Percentiles rank a stretch among this genome's conserved stretches.
These are phyloP conservation scores for Xerocomellus chrysenteron DNA, from an alignment of 768 basidiomycete species.

Conservation along the genomic window DNA sequence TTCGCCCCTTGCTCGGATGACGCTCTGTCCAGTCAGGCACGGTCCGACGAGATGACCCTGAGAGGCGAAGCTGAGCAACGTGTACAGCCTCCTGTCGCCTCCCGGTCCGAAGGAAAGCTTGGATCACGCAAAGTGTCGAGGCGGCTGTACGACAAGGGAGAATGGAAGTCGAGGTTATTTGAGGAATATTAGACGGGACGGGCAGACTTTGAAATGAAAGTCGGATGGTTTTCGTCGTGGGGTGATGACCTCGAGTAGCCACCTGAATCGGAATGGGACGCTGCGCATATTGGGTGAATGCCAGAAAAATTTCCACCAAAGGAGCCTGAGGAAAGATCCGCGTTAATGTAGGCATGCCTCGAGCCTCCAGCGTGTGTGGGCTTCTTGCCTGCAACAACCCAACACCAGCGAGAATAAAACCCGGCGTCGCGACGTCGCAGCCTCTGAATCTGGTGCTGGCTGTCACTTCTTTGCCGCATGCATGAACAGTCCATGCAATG, in stretches of 20 bases:
- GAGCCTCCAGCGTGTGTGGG: neutral
- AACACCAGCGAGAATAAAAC: neutral
- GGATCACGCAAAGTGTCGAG: neutral
- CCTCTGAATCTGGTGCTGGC: neutral
- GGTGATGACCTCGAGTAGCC: neutral
- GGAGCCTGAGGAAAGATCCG: neutral
- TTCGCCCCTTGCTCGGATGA: neutral
- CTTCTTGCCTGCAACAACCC: neutral
- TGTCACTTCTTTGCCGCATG: neutral
- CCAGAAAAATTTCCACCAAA: neutral
- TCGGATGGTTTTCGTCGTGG: neutral
- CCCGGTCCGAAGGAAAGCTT: neutral
- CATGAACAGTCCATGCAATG: neutral
- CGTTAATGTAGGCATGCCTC: slow-evolving; percentile 1
- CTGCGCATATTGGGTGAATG: neutral
- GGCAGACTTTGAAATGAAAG: neutral
- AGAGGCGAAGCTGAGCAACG: neutral
- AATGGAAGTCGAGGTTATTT: slow-evolving; percentile 11
- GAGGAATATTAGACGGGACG: neutral
- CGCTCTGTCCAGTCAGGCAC: neutral
- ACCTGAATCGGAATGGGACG: neutral
- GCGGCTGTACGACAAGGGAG: slow-evolving; percentile 5
- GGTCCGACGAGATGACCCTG: neutral
- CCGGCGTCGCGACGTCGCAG: neutral
- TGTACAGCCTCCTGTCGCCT: no score